Evolutionary conservation across 192 early-diverging fungal species (phyloP).

Genomic region (Rhizophagus clarus): DNA sequence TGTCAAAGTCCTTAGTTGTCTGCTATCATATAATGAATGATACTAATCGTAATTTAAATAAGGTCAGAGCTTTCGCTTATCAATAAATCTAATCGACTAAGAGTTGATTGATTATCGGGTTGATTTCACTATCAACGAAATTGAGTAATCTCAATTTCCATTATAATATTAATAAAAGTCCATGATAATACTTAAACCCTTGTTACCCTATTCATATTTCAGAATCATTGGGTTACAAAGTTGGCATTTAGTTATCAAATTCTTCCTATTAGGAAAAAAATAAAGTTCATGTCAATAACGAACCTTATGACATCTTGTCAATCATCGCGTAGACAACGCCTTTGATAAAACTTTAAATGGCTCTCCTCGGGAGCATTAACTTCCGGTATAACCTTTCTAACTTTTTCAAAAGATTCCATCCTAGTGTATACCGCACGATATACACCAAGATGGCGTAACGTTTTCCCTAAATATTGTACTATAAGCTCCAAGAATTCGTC

Average conservation of each 20-base stretch:
- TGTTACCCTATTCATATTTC: not conserved
- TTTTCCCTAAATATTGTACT: conserved; percentile 13
- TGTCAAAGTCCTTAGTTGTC: not conserved
- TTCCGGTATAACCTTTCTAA: conserved; percentile 8
- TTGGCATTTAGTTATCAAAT: not conserved
- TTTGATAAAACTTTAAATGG: conserved; percentile 17
- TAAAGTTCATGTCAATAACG: not conserved
- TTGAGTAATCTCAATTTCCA: not conserved
- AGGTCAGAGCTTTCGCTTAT: not conserved
- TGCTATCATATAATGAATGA: not conserved
- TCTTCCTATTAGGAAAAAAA: not conserved
- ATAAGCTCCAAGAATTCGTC: conserved; percentile 5
- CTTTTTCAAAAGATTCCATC: conserved; percentile 25
- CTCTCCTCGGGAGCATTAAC: conserved; percentile 9
- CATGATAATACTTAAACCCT: not conserved
- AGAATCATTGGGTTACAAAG: not conserved
- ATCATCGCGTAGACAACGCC: conserved; percentile 16
- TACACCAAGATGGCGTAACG: conserved; percentile 6
- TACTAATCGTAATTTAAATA: not conserved
- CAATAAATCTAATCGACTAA: not conserved
- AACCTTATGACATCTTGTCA: not conserved
- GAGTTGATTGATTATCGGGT: too few relatives aligned
- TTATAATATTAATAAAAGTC: not conserved
- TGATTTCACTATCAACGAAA: not conserved
- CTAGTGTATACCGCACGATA: conserved; percentile 16